phyloP scores from a whole-genome alignment of 148 eudicot genomes.

The Rhododendron simsii region DNA sequence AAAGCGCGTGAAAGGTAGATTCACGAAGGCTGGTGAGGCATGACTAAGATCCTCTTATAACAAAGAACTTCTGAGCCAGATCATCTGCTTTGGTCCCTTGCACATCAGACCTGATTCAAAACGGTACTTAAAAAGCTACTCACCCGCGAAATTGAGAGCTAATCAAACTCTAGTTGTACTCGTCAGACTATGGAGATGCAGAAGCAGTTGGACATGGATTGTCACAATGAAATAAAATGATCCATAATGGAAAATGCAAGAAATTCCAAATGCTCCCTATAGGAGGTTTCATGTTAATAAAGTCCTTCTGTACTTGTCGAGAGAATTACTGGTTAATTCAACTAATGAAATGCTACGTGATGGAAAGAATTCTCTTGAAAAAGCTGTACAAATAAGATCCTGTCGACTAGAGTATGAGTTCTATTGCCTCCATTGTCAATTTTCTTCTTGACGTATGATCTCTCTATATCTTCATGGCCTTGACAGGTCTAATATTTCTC shows the following conservation, averaged over 20 bases:
- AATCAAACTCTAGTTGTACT: neutral
- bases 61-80: neutral
- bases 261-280: neutral
- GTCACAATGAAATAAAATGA: neutral
- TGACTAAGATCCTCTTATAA: conserved; percentile 31
- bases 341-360: neutral
- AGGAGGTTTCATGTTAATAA: neutral
- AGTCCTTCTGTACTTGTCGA: neutral
- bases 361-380: no score
- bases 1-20: conserved; percentile 54
- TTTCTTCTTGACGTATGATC: neutral
- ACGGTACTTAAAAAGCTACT: neutral
- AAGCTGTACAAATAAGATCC: neutral
- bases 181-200: neutral
- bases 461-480: neutral
- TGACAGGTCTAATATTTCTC: neutral
- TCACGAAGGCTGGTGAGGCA: conserved; percentile 47
- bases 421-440: neutral
- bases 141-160: neutral
- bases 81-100: conserved; percentile 1
- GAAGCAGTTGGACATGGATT: neutral
- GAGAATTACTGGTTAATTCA: neutral
- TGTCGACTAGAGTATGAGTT: neutral
- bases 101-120: neutral
- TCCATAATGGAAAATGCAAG: neutral